phyloP scores from a whole-genome alignment of 2,329 filamentous ascomycete genomes.

The Aspergillus sp. region DNA sequence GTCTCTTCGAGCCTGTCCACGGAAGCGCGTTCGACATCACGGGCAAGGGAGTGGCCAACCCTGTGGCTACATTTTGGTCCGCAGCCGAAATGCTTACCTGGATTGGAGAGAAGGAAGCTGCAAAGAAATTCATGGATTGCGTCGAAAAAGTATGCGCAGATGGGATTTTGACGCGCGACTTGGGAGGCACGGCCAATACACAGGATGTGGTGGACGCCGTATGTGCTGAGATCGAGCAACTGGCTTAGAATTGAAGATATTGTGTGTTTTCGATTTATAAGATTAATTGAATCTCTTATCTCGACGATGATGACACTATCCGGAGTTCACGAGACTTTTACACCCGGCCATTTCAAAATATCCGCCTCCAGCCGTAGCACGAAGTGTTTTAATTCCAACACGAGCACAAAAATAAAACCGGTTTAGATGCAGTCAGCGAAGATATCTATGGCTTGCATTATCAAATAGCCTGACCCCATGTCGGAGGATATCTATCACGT shows the following conservation, averaged over 20 bases:
- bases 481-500: background rate
- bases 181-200: constrained; percentile 54
- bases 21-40: constrained; percentile 61
- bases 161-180: constrained; percentile 53
- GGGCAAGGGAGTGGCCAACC: constrained; percentile 57
- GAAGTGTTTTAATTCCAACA: too few relatives aligned
- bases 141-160: constrained; percentile 56
- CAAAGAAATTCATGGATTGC: constrained; percentile 52
- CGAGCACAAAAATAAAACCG: too few relatives aligned
- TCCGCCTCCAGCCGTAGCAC: background rate
- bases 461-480: too few relatives aligned
- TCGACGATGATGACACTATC: too few relatives aligned
- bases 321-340: too few relatives aligned
- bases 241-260: background rate
- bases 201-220: constrained; percentile 55
- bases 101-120: constrained; percentile 54
- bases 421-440: too few relatives aligned
- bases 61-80: constrained; percentile 64
- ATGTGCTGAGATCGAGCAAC: constrained; percentile 44
- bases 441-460: too few relatives aligned
- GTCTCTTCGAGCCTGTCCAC: constrained; percentile 61
- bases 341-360: background rate
- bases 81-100: constrained; percentile 63
- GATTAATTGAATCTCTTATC: too few relatives aligned
- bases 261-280: too few relatives aligned